A percentile compares a stretch with the other conserved stretches of the same genome.
These are phyloP conservation scores for Curvularia sp. DNA, from an alignment of 2,329 filamentous ascomycete species.

Conservation along the genomic window DNA sequence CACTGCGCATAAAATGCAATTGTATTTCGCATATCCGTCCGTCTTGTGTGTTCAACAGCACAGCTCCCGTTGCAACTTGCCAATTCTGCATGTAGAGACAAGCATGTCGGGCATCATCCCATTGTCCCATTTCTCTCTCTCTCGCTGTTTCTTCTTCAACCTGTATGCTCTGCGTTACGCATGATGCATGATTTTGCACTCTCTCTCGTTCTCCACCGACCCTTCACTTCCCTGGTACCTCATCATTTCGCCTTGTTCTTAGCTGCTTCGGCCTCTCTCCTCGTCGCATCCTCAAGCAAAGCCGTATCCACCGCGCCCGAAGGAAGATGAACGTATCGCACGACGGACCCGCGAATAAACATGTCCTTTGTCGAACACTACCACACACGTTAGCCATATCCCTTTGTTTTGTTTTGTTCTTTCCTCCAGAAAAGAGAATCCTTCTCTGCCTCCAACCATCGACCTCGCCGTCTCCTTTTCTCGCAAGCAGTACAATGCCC, in stretches of 20 bases:
- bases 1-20: background rate
- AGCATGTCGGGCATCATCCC: background rate
- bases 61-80: background rate
- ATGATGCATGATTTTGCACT: background rate
- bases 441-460: background rate
- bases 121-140: background rate
- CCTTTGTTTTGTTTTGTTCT: too few relatives aligned
- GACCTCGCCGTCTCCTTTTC: background rate
- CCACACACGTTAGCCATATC: background rate
- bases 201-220: background rate
- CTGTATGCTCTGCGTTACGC: background rate
- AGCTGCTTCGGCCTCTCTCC: conserved; percentile 47
- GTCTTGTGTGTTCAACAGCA: background rate
- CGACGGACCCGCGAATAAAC: conserved; percentile 92
- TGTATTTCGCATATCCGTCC: background rate
- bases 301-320: conserved; percentile 83
- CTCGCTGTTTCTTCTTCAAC: background rate
- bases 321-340: conserved; percentile 89
- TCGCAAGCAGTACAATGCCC: background rate
- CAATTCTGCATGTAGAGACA: background rate
- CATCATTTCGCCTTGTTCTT: conserved; percentile 51
- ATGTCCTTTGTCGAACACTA: conserved; percentile 89
- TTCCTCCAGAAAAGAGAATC: too few relatives aligned
- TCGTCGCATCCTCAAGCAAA: conserved; percentile 83
- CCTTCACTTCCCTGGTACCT: background rate